Evolutionary conservation across 805 yeast species (phyloP).

Genomic region (Wickerhamiella vanderwaltii): DNA sequence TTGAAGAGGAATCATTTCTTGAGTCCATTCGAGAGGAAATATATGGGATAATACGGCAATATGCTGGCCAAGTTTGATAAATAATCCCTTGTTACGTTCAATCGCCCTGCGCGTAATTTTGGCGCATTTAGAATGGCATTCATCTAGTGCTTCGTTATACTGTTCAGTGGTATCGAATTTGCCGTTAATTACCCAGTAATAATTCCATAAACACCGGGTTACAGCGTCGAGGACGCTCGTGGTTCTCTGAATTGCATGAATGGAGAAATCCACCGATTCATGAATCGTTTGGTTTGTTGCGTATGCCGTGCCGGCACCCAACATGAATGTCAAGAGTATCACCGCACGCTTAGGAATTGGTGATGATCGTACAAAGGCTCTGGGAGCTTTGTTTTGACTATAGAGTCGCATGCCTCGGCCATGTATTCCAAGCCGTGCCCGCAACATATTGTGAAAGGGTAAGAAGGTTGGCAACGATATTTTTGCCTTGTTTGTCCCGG

Average conservation of each 20-base stretch:
- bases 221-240: conserved; percentile 23
- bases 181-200: conserved; percentile 42
- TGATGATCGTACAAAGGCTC: too few relatives aligned
- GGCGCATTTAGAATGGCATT: conserved; percentile 70
- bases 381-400: too few relatives aligned
- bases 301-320: too few relatives aligned
- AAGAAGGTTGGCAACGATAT: too few relatives aligned
- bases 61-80: conserved; percentile 92
- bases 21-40: conserved; percentile 89
- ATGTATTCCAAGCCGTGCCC: too few relatives aligned
- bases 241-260: conserved; percentile 23
- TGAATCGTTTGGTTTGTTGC: conserved; percentile 19
- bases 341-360: too few relatives aligned
- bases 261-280: conserved; percentile 18
- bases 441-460: too few relatives aligned
- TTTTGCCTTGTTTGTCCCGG: too few relatives aligned
- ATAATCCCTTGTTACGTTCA: conserved; percentile 81
- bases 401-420: too few relatives aligned
- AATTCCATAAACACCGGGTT: conserved; percentile 55
- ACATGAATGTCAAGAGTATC: too few relatives aligned
- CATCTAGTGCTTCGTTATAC: conserved; percentile 40
- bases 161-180: conserved; percentile 36
- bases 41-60: conserved; percentile 83
- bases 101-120: conserved; percentile 64
- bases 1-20: conserved; percentile 84